Base-by-base conservation (phyloP, 2,329 filamentous ascomycete genomes). In the Colletotrichum incanum region DNA sequence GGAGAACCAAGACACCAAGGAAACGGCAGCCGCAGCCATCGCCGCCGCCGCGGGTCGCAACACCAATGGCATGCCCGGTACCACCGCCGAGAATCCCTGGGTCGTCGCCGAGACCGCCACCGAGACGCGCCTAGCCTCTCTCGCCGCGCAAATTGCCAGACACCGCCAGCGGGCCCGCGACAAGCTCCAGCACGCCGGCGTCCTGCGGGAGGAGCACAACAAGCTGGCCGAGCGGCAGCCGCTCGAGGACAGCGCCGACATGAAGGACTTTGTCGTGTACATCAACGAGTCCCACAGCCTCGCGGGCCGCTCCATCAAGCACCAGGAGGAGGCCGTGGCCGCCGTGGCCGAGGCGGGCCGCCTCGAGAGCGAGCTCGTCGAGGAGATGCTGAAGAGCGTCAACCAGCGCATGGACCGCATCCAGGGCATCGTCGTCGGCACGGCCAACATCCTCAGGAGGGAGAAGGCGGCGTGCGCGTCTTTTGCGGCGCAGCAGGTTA, bases 121-220 rank as follows among this genome's bases (percentile, higher is more conserved):
- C 5, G 28, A 28, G 9, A 18, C 12, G 49, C 12, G 41, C 12
- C 26, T 41, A 12, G 23, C 49, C 18, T 31, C 31, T 20, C 16
- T 58, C 43, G 49, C n/a, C 41, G 52, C 26, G 23, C 49, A 37
- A 2, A 59, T 58, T 31, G 52, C 63, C 26, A 2, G 26, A 11
- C 49, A 49, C 37, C 63, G 41, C 20, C 34, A 23, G 20, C 34
- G 34, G 16, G 45, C 67, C 26, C 28, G 18, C 12, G 65, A 72
- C 65, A 69, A 69, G 49, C 47, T 68, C n/a, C 26, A 50, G 7
- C 69, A 69, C 37, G 50, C 65, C 8, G 43, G 47, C 16, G 16
- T 43, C n/a, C 64, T 72, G 3, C 65, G 65, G 16, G 23, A 43
- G 7, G 69, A 67, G 28, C 58, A 47, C 58, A n/a, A 41, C 18